These are phyloP conservation scores for Paramecium primaurelia DNA, from an alignment of 73 alveolate species.

Conservation along the genomic window DNA sequence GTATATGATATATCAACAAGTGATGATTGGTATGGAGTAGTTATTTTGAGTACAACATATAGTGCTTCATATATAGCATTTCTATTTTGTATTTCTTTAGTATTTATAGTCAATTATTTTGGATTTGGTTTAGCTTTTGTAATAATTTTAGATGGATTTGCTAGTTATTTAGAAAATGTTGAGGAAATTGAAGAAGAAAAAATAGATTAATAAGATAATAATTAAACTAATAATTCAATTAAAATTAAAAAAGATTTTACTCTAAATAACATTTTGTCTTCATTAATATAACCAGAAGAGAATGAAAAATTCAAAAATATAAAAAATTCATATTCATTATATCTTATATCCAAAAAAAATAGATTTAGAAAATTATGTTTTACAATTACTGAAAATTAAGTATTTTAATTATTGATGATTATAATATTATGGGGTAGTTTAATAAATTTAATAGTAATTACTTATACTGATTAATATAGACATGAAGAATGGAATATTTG, in stretches of 20 bases:
- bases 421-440: slow-evolving; percentile 30
- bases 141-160: slow-evolving; percentile 30
- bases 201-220: neutral
- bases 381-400: neutral
- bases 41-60: neutral
- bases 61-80: neutral
- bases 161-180: neutral
- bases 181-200: slow-evolving; percentile 7
- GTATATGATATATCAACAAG: slow-evolving; percentile 25
- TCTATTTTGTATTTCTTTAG: slow-evolving; percentile 11
- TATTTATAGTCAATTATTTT: slow-evolving; percentile 1
- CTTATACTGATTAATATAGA: neutral
- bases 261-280: neutral
- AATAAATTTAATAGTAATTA: neutral
- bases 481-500: neutral
- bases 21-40: slow-evolving; percentile 54
- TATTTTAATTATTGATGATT: neutral
- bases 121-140: neutral
- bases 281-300: neutral
- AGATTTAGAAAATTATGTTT: neutral
- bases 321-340: neutral
- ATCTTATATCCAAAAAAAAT: neutral
- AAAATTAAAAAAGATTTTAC: neutral
- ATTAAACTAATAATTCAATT: neutral
- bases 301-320: neutral